Base-by-base conservation (phyloP, 2,329 filamentous ascomycete species). In the Capronia americana region DNA sequence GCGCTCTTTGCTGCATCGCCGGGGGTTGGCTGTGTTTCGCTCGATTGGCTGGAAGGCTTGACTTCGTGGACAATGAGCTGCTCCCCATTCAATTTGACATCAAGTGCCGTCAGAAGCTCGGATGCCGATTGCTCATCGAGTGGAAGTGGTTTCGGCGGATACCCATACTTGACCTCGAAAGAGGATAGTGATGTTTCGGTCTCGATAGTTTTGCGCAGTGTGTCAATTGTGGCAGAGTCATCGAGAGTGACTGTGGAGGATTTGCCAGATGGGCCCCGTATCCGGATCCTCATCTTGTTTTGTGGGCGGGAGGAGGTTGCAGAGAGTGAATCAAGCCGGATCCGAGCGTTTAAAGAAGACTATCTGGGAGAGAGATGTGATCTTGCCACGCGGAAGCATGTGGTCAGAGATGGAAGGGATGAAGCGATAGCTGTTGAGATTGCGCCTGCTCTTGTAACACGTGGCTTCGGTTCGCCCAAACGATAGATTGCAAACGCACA, bases 111-210 rank as follows among this genome's bases (percentile, higher is more conserved):
- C 73, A 86, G 85, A 69, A 73, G 80, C 69, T 79, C 85, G 34
- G 76, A 77, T 74, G 70, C 79, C 23, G 86, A 82, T 32, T 84
- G 83, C 48, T 80, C 75, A 44, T 86, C 83, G 10, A 90, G 80
- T 41, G 87, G 83, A 17, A 98, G 84, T 0, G 87, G 82, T 74
- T 89, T 88, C 26, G 92, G 89, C 0, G 94, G 94, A 73, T 91
- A 96, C 41, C 92, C 92, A 79, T 90, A 92, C 82, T 95, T 97
- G 69, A 96, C 81, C 51, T 90, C 86, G 74, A 94, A 93, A 14
- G 83, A 82, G 6, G 82, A 74, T 17, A 94, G 82, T 4, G 86
- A 86, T 1, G 91, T 92, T 73, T 87, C 86, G 57, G 85, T 79
- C 59, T 83, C 83, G 73, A 83, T 81, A 56, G 79, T 73, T 57